Percentiles rank a stretch among this genome's conserved stretches.
Conservation (phyloP, 192 early-diverging fungal genomes). For the Dissophora ornata region DNA sequence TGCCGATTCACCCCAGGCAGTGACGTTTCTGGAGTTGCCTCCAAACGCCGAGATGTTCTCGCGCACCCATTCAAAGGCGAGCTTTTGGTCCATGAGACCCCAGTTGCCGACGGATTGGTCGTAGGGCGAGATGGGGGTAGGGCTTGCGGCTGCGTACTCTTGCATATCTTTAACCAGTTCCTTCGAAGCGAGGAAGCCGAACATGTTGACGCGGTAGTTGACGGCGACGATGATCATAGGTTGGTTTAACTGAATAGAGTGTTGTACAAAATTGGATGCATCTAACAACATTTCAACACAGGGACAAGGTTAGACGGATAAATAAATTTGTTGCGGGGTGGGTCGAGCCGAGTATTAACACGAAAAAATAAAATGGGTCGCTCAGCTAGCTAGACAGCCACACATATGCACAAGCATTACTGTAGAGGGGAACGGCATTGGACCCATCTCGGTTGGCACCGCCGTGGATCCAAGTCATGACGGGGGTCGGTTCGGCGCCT, state of each 20-base stretch:
- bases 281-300: background rate
- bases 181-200: slow-evolving; percentile 56
- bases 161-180: slow-evolving; percentile 32
- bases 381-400: too few relatives aligned
- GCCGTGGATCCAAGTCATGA: slow-evolving; percentile 37
- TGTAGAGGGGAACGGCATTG: slow-evolving; percentile 25
- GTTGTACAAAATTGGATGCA: slow-evolving; percentile 29
- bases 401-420: too few relatives aligned
- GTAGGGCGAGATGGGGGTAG: slow-evolving; percentile 2
- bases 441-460: slow-evolving; percentile 23
- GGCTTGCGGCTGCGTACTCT: too few relatives aligned
- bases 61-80: slow-evolving; percentile 38
- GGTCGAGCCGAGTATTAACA: too few relatives aligned
- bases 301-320: too few relatives aligned
- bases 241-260: slow-evolving; percentile 21
- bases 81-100: slow-evolving; percentile 40
- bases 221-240: slow-evolving; percentile 56
- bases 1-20: slow-evolving; percentile 33
- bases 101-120: slow-evolving; percentile 36
- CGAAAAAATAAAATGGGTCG: too few relatives aligned
- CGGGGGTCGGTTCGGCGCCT: slow-evolving; percentile 6
- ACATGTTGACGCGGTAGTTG: slow-evolving; percentile 62
- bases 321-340: too few relatives aligned
- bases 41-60: slow-evolving; percentile 28
- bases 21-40: slow-evolving; percentile 17